Evolutionary conservation across 225 moss, liverwort and hornwort species (phyloP).

Genomic region (Marchantia paleacea): DNA sequence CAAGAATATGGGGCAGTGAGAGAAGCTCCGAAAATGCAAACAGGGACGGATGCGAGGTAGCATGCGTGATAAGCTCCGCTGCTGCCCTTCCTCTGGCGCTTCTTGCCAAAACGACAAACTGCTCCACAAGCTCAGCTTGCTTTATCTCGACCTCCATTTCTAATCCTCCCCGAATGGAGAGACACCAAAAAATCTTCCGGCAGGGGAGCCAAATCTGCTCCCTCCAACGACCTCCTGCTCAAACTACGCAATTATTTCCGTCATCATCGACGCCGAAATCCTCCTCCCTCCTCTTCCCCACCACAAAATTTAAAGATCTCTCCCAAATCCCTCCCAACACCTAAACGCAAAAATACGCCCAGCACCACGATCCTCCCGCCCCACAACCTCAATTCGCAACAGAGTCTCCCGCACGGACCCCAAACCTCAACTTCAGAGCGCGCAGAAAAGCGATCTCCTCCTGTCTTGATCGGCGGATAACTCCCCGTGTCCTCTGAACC

Average conservation of each 20-base stretch:
- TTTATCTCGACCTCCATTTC: constrained; percentile 89
- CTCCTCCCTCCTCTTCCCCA: not conserved
- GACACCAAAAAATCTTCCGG: not conserved
- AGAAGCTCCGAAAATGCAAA: constrained; percentile 91
- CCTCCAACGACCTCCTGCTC: not conserved
- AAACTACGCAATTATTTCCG: constrained; percentile 12
- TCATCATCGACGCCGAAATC: not conserved
- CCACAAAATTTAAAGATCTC: not conserved
- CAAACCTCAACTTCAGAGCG: too few relatives aligned
- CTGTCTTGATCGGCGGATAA: not conserved
- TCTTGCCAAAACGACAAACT: constrained; percentile 66
- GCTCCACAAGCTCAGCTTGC: constrained; percentile 84
- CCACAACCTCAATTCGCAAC: too few relatives aligned
- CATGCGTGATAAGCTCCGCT: constrained; percentile 80
- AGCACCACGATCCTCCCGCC: not conserved
- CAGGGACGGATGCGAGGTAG: constrained; percentile 77
- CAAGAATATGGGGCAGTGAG: constrained; percentile 58
- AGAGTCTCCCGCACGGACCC: too few relatives aligned
- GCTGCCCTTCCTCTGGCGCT: constrained; percentile 75
- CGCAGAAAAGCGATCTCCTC: not conserved
- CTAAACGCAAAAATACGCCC: not conserved
- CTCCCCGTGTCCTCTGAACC: not conserved
- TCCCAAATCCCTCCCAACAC: not conserved
- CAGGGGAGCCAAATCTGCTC: constrained; percentile 18
- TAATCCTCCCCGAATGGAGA: constrained; percentile 10